Percentiles rank a stretch among this genome's conserved stretches.
These are phyloP conservation scores for Sugiyamaella novakii DNA, from an alignment of 1,139 yeast species.

Conservation along the genomic window DNA sequence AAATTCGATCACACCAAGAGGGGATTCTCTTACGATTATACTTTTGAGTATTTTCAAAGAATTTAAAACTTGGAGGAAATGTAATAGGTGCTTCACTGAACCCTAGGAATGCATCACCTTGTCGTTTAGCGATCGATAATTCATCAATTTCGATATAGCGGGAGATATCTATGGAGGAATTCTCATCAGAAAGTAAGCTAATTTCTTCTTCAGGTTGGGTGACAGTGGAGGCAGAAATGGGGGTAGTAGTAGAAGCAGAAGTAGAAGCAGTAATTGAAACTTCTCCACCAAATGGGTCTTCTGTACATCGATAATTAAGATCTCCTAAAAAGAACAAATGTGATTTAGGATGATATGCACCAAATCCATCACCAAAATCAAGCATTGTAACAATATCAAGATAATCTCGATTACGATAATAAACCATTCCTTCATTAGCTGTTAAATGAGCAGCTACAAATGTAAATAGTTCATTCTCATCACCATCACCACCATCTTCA, in stretches of 20 bases:
- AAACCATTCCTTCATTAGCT: constrained; percentile 71
- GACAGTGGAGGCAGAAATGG: not conserved
- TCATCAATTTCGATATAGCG: constrained; percentile 54
- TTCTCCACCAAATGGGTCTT: constrained; percentile 19
- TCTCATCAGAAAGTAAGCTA: constrained; percentile 5
- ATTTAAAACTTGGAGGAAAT: constrained; percentile 81
- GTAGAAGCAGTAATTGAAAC: constrained; percentile 12
- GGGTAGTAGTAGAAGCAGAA: not conserved
- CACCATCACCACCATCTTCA: constrained; percentile 34
- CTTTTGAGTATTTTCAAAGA: constrained; percentile 45
- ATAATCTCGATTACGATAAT: constrained; percentile 57
- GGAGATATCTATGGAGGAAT: not conserved
- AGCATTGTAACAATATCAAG: constrained; percentile 54
- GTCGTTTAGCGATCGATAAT: constrained; percentile 49
- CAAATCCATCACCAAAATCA: constrained; percentile 62
- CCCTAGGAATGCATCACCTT: constrained; percentile 57
- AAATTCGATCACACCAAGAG: constrained; percentile 87
- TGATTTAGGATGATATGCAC: constrained; percentile 54
- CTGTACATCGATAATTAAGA: constrained; percentile 67
- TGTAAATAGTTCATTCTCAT: constrained; percentile 46
- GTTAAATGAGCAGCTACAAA: constrained; percentile 71
- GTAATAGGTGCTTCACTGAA: constrained; percentile 62
- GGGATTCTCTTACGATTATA: constrained; percentile 66
- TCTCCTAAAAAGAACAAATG: constrained; percentile 83
- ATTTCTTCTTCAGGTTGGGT: constrained; percentile 5